Conservation (phyloP, 1,139 yeast genomes). For the Insectozyma bohioensis region DNA sequence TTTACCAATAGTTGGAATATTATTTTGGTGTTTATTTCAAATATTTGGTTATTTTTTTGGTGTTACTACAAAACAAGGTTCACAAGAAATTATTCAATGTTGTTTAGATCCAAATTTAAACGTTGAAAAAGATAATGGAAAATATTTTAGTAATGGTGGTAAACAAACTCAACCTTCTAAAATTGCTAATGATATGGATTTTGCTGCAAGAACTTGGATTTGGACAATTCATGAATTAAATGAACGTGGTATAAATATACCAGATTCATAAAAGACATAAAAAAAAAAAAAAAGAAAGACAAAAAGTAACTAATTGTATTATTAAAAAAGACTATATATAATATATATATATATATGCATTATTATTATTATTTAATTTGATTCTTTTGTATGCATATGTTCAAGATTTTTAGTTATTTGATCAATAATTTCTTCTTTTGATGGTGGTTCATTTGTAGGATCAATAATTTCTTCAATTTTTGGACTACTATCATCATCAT, state of each 20-base stretch:
- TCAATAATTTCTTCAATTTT: slow-evolving; percentile 10
- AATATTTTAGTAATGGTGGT: slow-evolving; percentile 65
- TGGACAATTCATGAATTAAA: slow-evolving; percentile 72
- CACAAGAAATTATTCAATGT: slow-evolving; percentile 63
- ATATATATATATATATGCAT: neutral
- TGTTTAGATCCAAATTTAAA: slow-evolving; percentile 57
- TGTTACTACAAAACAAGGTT: slow-evolving; percentile 69
- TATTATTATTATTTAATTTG: neutral
- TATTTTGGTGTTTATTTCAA: slow-evolving; percentile 70
- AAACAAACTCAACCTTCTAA: slow-evolving; percentile 52
- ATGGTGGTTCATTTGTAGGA: slow-evolving; percentile 4
- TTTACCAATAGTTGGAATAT: slow-evolving; percentile 70
- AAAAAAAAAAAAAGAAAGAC: too few species aligned
- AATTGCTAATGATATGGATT: slow-evolving; percentile 58
- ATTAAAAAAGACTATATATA: neutral
- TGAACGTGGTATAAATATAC: slow-evolving; percentile 39
- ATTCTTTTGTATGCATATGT: slow-evolving; percentile 8
- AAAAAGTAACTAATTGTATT: too few species aligned
- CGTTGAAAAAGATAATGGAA: slow-evolving; percentile 62
- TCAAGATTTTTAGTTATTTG: slow-evolving; percentile 9
- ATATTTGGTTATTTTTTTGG: slow-evolving; percentile 69
- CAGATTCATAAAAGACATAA: slow-evolving; percentile 13
- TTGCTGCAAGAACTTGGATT: slow-evolving; percentile 76
- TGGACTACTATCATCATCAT: slow-evolving; percentile 7
- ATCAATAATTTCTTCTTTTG: slow-evolving; percentile 9